Percentiles rank a stretch among this genome's conserved stretches.
phyloP scores from a whole-genome alignment of 352 stramenopile species.

The Paralagenidium karlingii region DNA sequence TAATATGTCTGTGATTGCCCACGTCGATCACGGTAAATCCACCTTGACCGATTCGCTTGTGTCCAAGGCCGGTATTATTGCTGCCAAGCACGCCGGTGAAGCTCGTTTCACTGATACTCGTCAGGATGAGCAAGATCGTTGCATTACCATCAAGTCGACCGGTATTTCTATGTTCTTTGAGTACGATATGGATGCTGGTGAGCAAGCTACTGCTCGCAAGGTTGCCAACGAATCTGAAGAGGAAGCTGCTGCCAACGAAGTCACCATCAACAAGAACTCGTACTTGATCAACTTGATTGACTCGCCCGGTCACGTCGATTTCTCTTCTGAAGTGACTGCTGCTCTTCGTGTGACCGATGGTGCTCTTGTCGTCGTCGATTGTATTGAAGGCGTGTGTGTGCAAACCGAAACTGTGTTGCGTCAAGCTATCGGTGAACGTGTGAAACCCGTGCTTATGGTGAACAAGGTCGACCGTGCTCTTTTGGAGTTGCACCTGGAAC shows the following conservation, averaged over 20 bases:
- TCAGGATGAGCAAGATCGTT: constrained; percentile 98
- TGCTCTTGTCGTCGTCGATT: constrained; percentile 98
- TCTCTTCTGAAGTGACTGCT: constrained; percentile 98
- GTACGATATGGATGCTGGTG: constrained; percentile 95
- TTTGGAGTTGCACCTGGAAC: constrained; percentile 96
- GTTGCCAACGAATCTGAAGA: constrained; percentile 40
- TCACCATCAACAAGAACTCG: constrained; percentile 95
- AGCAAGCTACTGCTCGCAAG: constrained; percentile 62
- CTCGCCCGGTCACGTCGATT: constrained; percentile 99
- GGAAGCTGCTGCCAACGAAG: constrained; percentile 16
- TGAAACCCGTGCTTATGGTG: constrained; percentile 98
- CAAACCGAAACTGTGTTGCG: constrained; percentile 99
- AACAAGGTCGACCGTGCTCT: constrained; percentile 99
- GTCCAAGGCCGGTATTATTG: constrained; percentile 99
- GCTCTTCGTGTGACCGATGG: constrained; percentile 99
- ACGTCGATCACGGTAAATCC: constrained; percentile 99
- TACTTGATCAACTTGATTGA: constrained; percentile 99
- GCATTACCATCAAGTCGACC: constrained; percentile 99
- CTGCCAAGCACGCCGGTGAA: constrained; percentile 96
- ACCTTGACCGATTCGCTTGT: constrained; percentile 98
- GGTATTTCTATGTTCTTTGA: constrained; percentile 99
- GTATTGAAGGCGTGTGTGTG: constrained; percentile 98
- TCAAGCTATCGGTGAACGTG: constrained; percentile 96
- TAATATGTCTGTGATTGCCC: constrained; percentile 99
- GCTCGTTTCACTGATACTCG: constrained; percentile 99